Evolutionary conservation across 2,329 filamentous ascomycete genomes (phyloP).

Genomic region (Aspergillus latus): DNA sequence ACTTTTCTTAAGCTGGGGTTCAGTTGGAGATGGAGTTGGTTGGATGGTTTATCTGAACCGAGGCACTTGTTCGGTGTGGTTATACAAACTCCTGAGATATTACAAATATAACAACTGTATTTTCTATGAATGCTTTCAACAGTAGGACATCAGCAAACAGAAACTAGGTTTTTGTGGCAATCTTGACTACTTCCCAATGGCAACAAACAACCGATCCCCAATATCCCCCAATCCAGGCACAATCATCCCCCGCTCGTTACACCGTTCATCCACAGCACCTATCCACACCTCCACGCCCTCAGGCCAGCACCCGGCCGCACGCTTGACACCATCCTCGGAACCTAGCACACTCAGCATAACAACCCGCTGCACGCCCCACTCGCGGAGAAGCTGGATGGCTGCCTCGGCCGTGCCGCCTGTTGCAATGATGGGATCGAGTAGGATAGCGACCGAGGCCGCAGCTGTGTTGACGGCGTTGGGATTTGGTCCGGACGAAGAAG

Average conservation of each 20-base stretch:
- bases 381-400: conserved; percentile 81
- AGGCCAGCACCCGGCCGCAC: conserved; percentile 74
- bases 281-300: conserved; percentile 67
- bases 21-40: no score
- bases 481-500: conserved; percentile 15
- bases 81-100: not conserved
- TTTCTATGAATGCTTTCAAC: not conserved
- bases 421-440: conserved; percentile 90
- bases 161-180: not conserved
- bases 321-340: conserved; percentile 67
- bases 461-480: conserved; percentile 38
- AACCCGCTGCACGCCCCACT: conserved; percentile 87
- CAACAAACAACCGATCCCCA: conserved; percentile 85
- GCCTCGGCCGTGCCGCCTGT: conserved; percentile 88
- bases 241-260: conserved; percentile 83
- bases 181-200: conserved; percentile 69
- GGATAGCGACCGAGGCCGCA: conserved; percentile 67
- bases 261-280: conserved; percentile 69
- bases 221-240: conserved; percentile 87
- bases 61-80: no score
- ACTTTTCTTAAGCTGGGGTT: no score
- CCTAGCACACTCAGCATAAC: conserved; percentile 75
- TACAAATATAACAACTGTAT: not conserved
- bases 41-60: no score
- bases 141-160: not conserved